Evolutionary conservation across 768 basidiomycete species (phyloP).

Genomic region (Mycena galericulata): DNA sequence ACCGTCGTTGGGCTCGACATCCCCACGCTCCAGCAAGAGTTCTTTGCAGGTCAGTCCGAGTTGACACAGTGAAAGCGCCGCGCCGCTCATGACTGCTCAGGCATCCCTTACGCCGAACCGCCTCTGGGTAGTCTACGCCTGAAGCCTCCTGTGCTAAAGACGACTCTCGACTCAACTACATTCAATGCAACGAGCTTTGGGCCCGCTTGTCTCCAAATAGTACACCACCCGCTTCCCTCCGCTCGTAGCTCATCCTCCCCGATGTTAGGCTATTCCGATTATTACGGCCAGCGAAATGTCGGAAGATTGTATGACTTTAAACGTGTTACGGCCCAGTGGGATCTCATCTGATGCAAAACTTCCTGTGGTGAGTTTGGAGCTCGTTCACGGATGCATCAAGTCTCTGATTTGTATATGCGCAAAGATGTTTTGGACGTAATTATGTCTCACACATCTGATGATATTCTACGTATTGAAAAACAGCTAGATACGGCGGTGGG

Average conservation of each 20-base stretch:
- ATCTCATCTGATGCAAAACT: not conserved
- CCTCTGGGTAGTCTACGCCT: not conserved
- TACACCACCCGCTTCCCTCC: not conserved
- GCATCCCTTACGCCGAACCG: not conserved
- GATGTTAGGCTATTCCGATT: not conserved
- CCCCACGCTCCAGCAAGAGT: conserved; percentile 44
- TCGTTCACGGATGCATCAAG: too few species aligned
- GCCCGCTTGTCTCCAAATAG: not conserved
- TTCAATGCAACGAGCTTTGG: not conserved
- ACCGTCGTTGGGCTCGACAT: conserved; percentile 53
- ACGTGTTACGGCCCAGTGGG: too few species aligned
- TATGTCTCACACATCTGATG: not conserved
- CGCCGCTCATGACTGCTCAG: not conserved
- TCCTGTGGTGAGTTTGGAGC: not conserved
- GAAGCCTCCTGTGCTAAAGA: not conserved
- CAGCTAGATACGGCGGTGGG: not conserved
- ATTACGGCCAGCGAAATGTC: not conserved
- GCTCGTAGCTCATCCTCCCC: not conserved
- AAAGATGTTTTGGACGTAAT: not conserved
- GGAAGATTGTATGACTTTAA: too few species aligned
- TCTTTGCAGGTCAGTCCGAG: conserved; percentile 56
- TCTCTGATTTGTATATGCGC: too few species aligned
- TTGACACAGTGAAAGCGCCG: too few species aligned
- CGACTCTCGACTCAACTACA: not conserved
- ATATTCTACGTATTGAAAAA: not conserved